Evolutionary conservation across 2,329 filamentous ascomycete species (phyloP), one percentile per base, ranked within the genome.

Genomic region (Fusarium albosuccineum): DNA sequence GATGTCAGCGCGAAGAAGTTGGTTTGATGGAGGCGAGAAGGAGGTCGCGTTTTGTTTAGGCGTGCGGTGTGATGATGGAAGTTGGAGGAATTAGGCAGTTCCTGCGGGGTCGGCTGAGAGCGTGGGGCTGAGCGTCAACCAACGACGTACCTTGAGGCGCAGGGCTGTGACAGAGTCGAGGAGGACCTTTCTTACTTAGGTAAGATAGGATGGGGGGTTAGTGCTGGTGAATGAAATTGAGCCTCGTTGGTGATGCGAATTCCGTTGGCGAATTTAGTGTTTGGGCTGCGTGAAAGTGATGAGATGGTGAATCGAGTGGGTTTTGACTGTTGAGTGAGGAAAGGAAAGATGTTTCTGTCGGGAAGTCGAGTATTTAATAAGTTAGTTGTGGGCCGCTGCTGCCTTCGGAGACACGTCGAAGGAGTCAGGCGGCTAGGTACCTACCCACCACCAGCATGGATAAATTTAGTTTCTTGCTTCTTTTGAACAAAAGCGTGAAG

Each of bases 31-130:
- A 40, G 26, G 45, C 36, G 57, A 62, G 41, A 42, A 29, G 49
- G 16, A 29, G 49, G 45, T 61, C 42, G 41, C 58, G 56, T 44
- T 33, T 63, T 57, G 57, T 53, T 55, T 60, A 48, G 57, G 54
- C 27, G 54, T 46, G 57, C 22, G 46, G 46, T 52, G 60, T 63
- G 60, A 65, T 60, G 70, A 62, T 72, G 65, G 62, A 72, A 64
- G 67, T 67, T 63, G 59, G 67, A 72, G 68, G 62, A 67, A 66
- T 48, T 57, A 57, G 34, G 63, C 55, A 72, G 69, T 60, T 37
- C 63, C 69, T 73, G 71, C 71, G 71, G 71, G 71, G 68, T 73
- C 61, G 63, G 60, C 56, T 66, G 65, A 72, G 65, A 72, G 59
- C 55, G 60, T 68, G 61, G 58, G 66, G 62, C 63, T 57, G 42